Base-by-base conservation (phyloP, 768 basidiomycete genomes). In the Leccinum rimulosum region DNA sequence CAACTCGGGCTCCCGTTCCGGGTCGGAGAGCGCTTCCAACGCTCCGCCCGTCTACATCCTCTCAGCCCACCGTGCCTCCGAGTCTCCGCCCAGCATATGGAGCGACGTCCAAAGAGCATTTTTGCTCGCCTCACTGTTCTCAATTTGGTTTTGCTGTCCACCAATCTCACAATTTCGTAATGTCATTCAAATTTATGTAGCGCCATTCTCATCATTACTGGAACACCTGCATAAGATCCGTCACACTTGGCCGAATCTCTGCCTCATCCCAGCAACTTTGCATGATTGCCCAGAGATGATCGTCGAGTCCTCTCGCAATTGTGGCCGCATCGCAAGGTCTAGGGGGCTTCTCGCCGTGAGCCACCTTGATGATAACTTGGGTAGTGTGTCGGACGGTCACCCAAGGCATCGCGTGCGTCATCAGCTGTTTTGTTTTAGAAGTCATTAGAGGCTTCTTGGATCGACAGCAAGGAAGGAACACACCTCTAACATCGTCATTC, bases 401-500 rank as follows among this genome's bases (percentile, higher is more conserved):
- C 70, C 78, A 85, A 4, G 84, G 84, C 61, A 79, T 79, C n/a
- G 76, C 68, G 59, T 83, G 82, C 0, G 83, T 84, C 67, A 83
- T 66, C 0, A 84, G 64, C 83, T 84, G 57, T n/a, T n/a, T n/a
- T n/a, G n/a, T n/a, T n/a, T 56, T 28, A 27, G 38, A n/a, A 55
- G 43, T 50, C 31, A 55, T 31, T 52, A 57, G 45, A 45, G 52
- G n/a, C 55, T 54, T 25, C 55, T 54, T 28, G 9, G 48, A 31
- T 30, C 9, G 14, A 47, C 10, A 36, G 25, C 12, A 10, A 50
- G 10, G 43, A 48, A 27, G 22, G 2, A 6, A 52, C 63, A 48
- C 60, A 81, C 83, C 77, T 85, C 84, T 15, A 85, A 71, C 38
- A 83, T 73, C 1, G 84, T 84, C 84, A 85, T 85, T 8, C 73